Evolutionary conservation across 169 alveolate species (phyloP).

Genomic region (Blepharisma undulans): DNA sequence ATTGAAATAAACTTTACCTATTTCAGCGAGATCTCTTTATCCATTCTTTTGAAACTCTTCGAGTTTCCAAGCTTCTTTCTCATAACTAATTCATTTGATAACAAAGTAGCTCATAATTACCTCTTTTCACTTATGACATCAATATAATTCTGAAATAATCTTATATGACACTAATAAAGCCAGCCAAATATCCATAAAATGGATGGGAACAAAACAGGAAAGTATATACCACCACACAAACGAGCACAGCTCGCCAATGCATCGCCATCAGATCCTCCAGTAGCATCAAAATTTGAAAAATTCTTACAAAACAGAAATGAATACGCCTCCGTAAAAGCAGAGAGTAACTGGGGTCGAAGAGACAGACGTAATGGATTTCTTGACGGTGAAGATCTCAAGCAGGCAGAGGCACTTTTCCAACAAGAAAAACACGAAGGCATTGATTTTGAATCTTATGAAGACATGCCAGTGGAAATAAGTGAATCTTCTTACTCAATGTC

Average conservation of each 20-base stretch:
- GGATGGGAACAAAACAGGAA: slow-evolving; percentile 16
- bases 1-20: neutral
- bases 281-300: slow-evolving; percentile 10
- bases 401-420: neutral
- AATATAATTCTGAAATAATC: neutral
- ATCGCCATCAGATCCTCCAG: neutral
- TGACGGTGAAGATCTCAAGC: neutral
- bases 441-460: slow-evolving; percentile 8
- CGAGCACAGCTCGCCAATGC: neutral
- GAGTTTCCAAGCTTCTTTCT: neutral
- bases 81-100: neutral
- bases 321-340: neutral
- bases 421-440: neutral
- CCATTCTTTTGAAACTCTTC: neutral
- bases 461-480: slow-evolving; percentile 24
- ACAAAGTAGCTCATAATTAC: neutral
- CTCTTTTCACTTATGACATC: neutral
- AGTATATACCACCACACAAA: slow-evolving; percentile 38
- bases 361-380: slow-evolving; percentile 5
- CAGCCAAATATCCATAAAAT: neutral
- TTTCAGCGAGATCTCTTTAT: neutral
- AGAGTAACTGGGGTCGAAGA: slow-evolving; percentile 19
- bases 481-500: neutral
- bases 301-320: slow-evolving; percentile 10
- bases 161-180: neutral